Evolutionary conservation across 352 stramenopile species (phyloP).

Genomic region (Lagenidium sp.): DNA sequence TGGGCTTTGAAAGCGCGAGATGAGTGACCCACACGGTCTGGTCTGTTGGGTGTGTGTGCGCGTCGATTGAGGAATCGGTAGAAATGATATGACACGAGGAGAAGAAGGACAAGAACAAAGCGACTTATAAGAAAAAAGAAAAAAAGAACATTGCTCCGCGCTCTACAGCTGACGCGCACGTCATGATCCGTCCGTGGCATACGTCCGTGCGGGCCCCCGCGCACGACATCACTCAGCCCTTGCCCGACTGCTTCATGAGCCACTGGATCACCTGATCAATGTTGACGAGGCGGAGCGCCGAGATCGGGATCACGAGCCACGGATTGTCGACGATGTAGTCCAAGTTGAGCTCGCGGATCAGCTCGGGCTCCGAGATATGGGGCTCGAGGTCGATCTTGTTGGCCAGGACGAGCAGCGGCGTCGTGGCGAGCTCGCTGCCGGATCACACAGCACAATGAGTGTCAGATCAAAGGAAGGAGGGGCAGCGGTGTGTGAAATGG

Average conservation of each 20-base stretch:
- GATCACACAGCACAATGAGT: conserved; percentile 1
- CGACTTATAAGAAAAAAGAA: no score
- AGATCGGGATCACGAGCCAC: conserved; percentile 98
- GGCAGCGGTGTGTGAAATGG: no score
- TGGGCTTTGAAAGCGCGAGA: background rate
- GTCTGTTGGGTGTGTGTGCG: no score
- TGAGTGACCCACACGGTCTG: no score
- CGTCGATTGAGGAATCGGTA: no score
- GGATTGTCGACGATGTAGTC: conserved; percentile 99
- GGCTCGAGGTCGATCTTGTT: conserved; percentile 99
- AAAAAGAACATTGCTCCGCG: no score
- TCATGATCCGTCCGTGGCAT: no score
- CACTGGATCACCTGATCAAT: conserved; percentile 97
- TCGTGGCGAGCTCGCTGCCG: conserved; percentile 77
- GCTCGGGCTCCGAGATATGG: conserved; percentile 85
- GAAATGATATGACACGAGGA: no score
- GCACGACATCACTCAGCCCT: conserved; percentile 45
- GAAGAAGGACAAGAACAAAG: no score
- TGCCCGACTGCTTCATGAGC: conserved; percentile 93
- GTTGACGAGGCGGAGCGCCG: conserved; percentile 93
- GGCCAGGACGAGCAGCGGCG: conserved; percentile 93
- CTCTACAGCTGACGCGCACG: no score
- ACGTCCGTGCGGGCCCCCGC: background rate
- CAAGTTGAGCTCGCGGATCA: conserved; percentile 94
- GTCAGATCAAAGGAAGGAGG: no score